A percentile compares a stretch with the other conserved stretches of the same genome.
Conservation (phyloP, 2,329 filamentous ascomycete genomes). For the Boeremia exigua region DNA sequence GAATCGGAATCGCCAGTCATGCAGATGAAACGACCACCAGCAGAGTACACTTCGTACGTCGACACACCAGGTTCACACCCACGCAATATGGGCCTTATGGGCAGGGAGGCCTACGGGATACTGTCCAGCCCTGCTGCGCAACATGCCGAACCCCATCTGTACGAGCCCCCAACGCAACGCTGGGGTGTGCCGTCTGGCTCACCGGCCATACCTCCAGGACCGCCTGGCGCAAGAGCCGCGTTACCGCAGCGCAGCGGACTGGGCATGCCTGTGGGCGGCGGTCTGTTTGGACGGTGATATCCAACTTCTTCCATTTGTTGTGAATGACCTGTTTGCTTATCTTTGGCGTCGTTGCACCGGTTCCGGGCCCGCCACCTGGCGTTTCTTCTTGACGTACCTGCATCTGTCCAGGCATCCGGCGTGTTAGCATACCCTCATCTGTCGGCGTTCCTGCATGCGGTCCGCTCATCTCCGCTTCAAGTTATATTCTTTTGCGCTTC, state of each 20-base stretch:
- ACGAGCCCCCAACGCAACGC: slow-evolving; percentile 35
- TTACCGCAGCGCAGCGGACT: slow-evolving; percentile 40
- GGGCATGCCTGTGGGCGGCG: slow-evolving; percentile 35
- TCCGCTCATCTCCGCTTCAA: slow-evolving; percentile 2
- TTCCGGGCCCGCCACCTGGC: neutral
- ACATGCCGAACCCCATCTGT: slow-evolving; percentile 28
- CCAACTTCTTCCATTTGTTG: neutral
- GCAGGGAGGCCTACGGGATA: slow-evolving; percentile 38
- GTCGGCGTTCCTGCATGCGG: slow-evolving; percentile 18
- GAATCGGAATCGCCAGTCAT: slow-evolving; percentile 48
- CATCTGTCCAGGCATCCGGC: slow-evolving; percentile 4
- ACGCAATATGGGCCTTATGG: slow-evolving; percentile 30
- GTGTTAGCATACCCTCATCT: slow-evolving; percentile 16
- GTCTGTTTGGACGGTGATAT: slow-evolving; percentile 41
- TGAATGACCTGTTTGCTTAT: slow-evolving; percentile 10
- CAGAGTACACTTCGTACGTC: slow-evolving; percentile 32
- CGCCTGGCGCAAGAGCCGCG: slow-evolving; percentile 33
- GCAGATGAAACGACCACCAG: slow-evolving; percentile 46
- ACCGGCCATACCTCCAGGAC: slow-evolving; percentile 21
- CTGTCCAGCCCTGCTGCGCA: slow-evolving; percentile 39
- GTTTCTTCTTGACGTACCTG: slow-evolving; percentile 3
- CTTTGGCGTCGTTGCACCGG: neutral
- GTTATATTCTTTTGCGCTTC: neutral
- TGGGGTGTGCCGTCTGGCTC: slow-evolving; percentile 29
- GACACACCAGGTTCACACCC: slow-evolving; percentile 38